A percentile compares a stretch with the other conserved stretches of the same genome.
phyloP scores from a whole-genome alignment of 2,329 filamentous ascomycete genomes.

The Aspergillus tanneri region DNA sequence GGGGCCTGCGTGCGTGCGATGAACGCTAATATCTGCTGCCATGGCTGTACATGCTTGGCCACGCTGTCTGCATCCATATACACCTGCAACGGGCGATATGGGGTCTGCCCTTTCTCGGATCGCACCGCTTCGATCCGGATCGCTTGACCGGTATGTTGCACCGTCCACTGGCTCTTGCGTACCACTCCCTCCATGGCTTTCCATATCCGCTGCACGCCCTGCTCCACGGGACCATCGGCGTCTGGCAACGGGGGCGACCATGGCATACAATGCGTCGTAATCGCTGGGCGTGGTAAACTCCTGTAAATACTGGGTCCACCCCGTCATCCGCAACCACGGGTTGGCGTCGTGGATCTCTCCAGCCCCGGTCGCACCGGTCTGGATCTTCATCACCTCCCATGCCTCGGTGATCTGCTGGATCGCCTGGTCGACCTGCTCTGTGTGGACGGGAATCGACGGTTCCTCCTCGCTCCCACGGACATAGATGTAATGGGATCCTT shows the following conservation, averaged over 20 bases:
- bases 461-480: not conserved
- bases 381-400: not conserved
- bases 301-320: not conserved
- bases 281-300: not conserved
- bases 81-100: not conserved
- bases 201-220: not conserved
- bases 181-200: not conserved
- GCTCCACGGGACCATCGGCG: not conserved
- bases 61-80: not conserved
- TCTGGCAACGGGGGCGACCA: not conserved
- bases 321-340: not conserved
- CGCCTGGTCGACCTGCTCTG: not conserved
- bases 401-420: not conserved
- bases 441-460: not conserved
- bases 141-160: not conserved
- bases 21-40: not conserved
- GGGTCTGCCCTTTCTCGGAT: not conserved
- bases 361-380: not conserved
- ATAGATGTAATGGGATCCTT: not conserved
- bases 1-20: not conserved
- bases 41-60: not conserved
- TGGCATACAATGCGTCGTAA: not conserved
- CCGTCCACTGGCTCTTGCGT: not conserved
- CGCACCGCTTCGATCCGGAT: not conserved
- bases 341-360: not conserved